phyloP scores from a whole-genome alignment of 345 rosid species.

The Hibiscus syriacus region DNA sequence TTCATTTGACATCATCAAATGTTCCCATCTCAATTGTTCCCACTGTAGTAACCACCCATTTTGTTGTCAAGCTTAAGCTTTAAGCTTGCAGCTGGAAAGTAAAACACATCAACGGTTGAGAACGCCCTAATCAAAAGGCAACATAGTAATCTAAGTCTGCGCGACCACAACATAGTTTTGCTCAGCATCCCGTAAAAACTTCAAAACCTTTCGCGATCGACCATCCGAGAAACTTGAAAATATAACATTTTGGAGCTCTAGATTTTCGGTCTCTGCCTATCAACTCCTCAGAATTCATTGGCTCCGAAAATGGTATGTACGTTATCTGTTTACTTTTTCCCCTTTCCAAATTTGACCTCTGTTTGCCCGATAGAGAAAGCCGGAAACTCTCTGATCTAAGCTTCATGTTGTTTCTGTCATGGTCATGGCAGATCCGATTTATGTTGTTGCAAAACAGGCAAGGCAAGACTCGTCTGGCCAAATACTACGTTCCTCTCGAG shows the following conservation, averaged over 20 bases:
- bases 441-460: too few species aligned
- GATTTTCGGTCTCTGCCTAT: not conserved
- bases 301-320: slow-evolving; percentile 24
- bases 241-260: not conserved
- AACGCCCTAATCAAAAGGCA: not conserved
- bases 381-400: not conserved
- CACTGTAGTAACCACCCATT: too few species aligned
- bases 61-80: too few species aligned
- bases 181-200: not conserved
- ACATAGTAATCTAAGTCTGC: not conserved
- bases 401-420: not conserved
- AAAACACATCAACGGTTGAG: not conserved
- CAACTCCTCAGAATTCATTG: slow-evolving; percentile 5
- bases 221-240: not conserved
- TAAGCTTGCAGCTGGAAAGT: too few species aligned
- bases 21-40: too few species aligned
- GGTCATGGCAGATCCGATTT: slow-evolving; percentile 82
- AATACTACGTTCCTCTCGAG: too few species aligned
- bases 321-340: not conserved
- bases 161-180: not conserved
- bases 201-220: too few species aligned
- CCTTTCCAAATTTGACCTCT: not conserved
- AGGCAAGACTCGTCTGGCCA: too few species aligned
- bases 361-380: not conserved
- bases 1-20: too few species aligned